Evolutionary conservation across 495 filamentous ascomycete species (phyloP).

Genomic region (Aspergillus leporis): DNA sequence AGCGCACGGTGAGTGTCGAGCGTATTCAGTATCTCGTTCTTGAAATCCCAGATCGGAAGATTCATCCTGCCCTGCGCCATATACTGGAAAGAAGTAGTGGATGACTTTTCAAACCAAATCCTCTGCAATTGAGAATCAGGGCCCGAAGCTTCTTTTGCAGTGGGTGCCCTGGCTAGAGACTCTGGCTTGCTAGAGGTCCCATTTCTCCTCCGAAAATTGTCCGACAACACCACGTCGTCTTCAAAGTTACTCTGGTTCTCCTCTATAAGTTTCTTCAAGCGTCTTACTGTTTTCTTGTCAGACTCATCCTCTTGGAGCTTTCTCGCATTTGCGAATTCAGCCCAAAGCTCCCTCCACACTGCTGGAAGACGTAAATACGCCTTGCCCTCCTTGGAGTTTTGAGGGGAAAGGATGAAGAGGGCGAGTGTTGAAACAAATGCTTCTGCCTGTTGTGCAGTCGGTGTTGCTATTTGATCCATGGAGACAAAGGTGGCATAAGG

Average conservation of each 20-base stretch:
- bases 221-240: slow-evolving; percentile 73
- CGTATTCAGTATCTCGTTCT: slow-evolving; percentile 68
- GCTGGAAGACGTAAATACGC: slow-evolving; percentile 73
- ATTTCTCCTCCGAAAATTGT: slow-evolving; percentile 63
- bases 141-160: slow-evolving; percentile 37
- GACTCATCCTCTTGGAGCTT: slow-evolving; percentile 65
- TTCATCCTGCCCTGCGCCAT: slow-evolving; percentile 61
- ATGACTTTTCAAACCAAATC: slow-evolving; percentile 70
- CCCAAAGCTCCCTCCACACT: slow-evolving; percentile 83
- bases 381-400: slow-evolving; percentile 81
- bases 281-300: slow-evolving; percentile 62
- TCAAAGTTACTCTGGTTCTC: slow-evolving; percentile 50
- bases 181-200: slow-evolving; percentile 50
- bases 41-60: slow-evolving; percentile 88
- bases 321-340: slow-evolving; percentile 68
- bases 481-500: slow-evolving; percentile 55
- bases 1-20: slow-evolving; percentile 77
- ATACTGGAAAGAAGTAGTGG: slow-evolving; percentile 50
- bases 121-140: slow-evolving; percentile 55
- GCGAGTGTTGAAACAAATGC: slow-evolving; percentile 79
- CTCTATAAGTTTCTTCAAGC: slow-evolving; percentile 48
- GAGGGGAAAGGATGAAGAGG: slow-evolving; percentile 75
- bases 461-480: slow-evolving; percentile 75
- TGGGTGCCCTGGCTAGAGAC: slow-evolving; percentile 37
- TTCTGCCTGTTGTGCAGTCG: slow-evolving; percentile 78